Conservation (phyloP, 495 filamentous ascomycete species). For the Viridothelium virens region DNA sequence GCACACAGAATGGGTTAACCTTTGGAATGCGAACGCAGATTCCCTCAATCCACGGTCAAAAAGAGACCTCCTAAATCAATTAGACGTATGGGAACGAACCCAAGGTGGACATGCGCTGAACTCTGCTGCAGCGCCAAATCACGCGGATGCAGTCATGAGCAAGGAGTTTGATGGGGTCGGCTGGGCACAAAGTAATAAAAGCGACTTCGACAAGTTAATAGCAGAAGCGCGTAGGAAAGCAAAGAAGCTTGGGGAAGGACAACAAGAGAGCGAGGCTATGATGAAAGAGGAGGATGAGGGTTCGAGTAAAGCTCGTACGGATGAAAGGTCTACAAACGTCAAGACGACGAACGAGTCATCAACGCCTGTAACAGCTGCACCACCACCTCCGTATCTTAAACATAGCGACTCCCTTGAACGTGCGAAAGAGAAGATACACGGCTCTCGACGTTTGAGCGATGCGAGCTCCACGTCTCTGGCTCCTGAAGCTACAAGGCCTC, state of each 20-base stretch:
- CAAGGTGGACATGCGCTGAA: slow-evolving; percentile 47
- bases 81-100: slow-evolving; percentile 78
- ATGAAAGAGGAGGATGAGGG: too few relatives aligned
- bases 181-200: slow-evolving; percentile 65
- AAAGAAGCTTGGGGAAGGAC: not conserved
- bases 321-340: not conserved
- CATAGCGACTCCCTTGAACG: not conserved
- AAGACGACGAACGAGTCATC: slow-evolving; percentile 13
- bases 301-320: not conserved
- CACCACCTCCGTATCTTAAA: slow-evolving; percentile 4
- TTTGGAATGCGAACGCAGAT: slow-evolving; percentile 97
- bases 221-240: slow-evolving; percentile 51
- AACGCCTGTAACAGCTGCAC: slow-evolving; percentile 8
- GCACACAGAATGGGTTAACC: slow-evolving; percentile 87
- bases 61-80: slow-evolving; percentile 61
- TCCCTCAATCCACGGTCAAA: slow-evolving; percentile 62
- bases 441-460: not conserved
- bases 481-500: not conserved
- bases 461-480: not conserved
- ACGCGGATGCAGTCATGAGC: slow-evolving; percentile 45
- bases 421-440: slow-evolving; percentile 9
- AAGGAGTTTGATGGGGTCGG: slow-evolving; percentile 76
- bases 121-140: slow-evolving; percentile 23
- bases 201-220: slow-evolving; percentile 68
- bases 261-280: not conserved